Base-by-base conservation (phyloP, 495 filamentous ascomycete genomes). In the Penicillium flavigenum region DNA sequence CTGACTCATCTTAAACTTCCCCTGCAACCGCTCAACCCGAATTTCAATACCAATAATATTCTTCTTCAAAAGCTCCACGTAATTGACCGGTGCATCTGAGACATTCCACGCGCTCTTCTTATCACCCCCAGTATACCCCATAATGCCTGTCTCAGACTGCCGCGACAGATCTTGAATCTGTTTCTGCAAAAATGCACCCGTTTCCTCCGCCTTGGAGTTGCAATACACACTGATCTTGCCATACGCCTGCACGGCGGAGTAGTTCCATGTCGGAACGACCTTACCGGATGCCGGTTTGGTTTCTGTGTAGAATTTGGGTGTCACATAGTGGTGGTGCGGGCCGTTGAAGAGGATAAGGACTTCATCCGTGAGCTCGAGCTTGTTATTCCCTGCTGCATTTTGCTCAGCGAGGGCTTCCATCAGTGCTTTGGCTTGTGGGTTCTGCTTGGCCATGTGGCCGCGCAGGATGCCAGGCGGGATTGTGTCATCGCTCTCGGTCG, bases 1-100 rank as follows among this genome's bases (percentile, higher is more conserved):
- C 66, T 83, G 80, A 58, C 78, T 81, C 79, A 84, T 81, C 67
- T 84, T 83, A 39, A 71, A 81, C 66, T 81, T 82, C n/a, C 81
- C 80, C 36, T 70, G 75, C 45, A 84, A 61, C 2, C 68, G 59
- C 48, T 73, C 65, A 61, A 83, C 70, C 20, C 64, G 45, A 31
- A 84, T 72, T 63, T 81, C 74, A 48, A 84, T 73, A 0, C 80
- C 81, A 51, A 83, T 74, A 56, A 83, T 83, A 47, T 60, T 68
- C 64, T 78, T 82, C 67, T 74, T 76, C 66, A 83, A 62, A 20
- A 83, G 51, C 14, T 74, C 72, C 32, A 80, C 59, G 68, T 78
- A 84, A 14, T 62, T 54, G 12, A 63, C 65, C 12, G 81, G 81
- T 12, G 79, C 79, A 52, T 84, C 80, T 1, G 54, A 42, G 3